These are phyloP conservation scores for Diplodia sapinea DNA, from an alignment of 2,329 filamentous ascomycete species.

Conservation along the genomic window DNA sequence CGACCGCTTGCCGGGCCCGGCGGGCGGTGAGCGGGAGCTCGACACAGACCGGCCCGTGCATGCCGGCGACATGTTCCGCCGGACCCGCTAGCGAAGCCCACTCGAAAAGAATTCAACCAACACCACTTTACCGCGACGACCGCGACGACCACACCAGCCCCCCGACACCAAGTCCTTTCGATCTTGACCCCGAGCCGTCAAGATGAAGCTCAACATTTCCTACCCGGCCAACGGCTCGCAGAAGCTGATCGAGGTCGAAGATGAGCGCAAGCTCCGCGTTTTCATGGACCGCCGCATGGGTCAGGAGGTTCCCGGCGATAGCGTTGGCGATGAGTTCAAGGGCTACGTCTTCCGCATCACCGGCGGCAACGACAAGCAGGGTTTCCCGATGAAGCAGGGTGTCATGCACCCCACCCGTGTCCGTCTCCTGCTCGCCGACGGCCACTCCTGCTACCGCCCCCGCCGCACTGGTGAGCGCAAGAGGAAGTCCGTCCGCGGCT, in stretches of 20 bases:
- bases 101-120: constrained; percentile 27
- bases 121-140: constrained; percentile 27
- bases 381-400: constrained; percentile 99
- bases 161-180: constrained; percentile 24
- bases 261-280: constrained; percentile 98
- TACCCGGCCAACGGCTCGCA: constrained; percentile 99
- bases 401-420: constrained; percentile 99
- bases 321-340: constrained; percentile 98
- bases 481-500: constrained; percentile 98
- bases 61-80: constrained; percentile 20
- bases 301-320: constrained; percentile 89
- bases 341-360: constrained; percentile 99
- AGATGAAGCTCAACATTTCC: constrained; percentile 80
- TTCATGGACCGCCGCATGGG: constrained; percentile 99
- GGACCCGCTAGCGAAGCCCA: constrained; percentile 29
- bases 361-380: constrained; percentile 99
- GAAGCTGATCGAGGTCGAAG: constrained; percentile 98
- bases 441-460: constrained; percentile 99
- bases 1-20: constrained; percentile 10
- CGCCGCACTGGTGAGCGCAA: constrained; percentile 98
- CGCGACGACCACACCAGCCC: constrained; percentile 30
- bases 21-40: constrained; percentile 12
- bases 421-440: constrained; percentile 90
- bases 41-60: background rate
- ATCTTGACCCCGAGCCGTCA: constrained; percentile 32